Evolutionary conservation across 2,329 filamentous ascomycete genomes (phyloP).

Genomic region (Colletotrichum sansevieriae): DNA sequence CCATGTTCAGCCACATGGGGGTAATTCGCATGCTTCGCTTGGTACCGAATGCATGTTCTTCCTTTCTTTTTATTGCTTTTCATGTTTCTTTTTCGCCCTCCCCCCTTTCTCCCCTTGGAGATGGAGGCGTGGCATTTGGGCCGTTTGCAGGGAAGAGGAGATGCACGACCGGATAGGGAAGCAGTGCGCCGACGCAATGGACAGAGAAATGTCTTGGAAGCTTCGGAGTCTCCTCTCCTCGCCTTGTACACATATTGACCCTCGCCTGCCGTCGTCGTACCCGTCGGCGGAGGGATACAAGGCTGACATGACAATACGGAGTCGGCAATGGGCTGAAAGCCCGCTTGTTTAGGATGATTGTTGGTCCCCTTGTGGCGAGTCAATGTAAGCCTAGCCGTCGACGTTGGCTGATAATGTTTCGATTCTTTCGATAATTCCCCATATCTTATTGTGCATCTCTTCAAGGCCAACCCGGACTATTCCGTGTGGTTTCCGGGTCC

Average conservation of each 20-base stretch:
- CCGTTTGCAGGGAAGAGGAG: constrained; percentile 33
- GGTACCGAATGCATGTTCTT: constrained; percentile 29
- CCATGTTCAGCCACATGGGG: too few species aligned
- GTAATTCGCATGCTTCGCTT: constrained; percentile 20
- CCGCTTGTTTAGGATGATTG: constrained; percentile 22
- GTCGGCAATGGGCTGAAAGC: constrained; percentile 16
- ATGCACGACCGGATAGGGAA: constrained; percentile 33
- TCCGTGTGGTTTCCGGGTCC: too few species aligned
- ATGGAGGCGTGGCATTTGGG: constrained; percentile 22
- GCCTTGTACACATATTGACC: background rate
- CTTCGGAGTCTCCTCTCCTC: constrained; percentile 20
- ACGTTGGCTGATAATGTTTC: constrained; percentile 26
- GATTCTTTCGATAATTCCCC: constrained; percentile 15
- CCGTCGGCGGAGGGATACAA: constrained; percentile 17
- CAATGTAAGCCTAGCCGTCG: constrained; percentile 1
- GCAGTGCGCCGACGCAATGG: constrained; percentile 21
- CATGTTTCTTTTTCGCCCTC: constrained; percentile 14
- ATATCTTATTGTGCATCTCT: constrained; percentile 12
- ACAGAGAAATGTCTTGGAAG: constrained; percentile 16
- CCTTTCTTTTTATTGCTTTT: constrained; percentile 15
- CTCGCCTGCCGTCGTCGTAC: constrained; percentile 13
- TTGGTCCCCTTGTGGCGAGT: constrained; percentile 20
- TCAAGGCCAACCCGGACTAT: background rate
- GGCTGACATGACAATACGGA: constrained; percentile 29
- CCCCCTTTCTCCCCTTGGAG: background rate